Evolutionary conservation across 345 rosid species (phyloP).

Genomic region (Citrus hindsii): DNA sequence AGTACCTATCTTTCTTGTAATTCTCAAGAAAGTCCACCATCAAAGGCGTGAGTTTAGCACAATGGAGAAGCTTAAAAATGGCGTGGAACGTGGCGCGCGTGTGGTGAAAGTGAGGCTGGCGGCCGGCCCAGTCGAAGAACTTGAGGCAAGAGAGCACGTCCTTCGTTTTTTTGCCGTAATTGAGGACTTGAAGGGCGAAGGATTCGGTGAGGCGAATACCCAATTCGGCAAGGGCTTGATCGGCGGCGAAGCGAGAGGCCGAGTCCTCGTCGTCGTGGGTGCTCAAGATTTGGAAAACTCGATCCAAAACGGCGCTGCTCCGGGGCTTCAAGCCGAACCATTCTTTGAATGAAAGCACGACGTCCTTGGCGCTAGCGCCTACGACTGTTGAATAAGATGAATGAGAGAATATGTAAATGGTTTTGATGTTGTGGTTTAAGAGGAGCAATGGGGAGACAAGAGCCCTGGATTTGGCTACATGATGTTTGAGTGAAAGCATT

Average conservation of each 20-base stretch:
- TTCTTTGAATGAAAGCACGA: slow-evolving; percentile 42
- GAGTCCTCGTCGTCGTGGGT: slow-evolving; percentile 25
- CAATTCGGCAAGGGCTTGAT: slow-evolving; percentile 39
- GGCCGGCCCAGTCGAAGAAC: slow-evolving; percentile 95
- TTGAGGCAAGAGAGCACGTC: slow-evolving; percentile 65
- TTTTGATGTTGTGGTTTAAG: not conserved
- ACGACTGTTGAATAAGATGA: not conserved
- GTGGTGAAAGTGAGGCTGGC: slow-evolving; percentile 56
- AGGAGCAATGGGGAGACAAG: not conserved
- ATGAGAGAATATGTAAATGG: not conserved
- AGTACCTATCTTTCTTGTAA: slow-evolving; percentile 14
- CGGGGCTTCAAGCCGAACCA: slow-evolving; percentile 45
- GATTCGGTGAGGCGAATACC: slow-evolving; percentile 50
- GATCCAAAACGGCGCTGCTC: slow-evolving; percentile 26
- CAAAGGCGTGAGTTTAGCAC: slow-evolving; percentile 37
- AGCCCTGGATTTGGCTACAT: not conserved
- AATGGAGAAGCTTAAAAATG: slow-evolving; percentile 62
- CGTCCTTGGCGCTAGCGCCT: slow-evolving; percentile 24
- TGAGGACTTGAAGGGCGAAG: slow-evolving; percentile 58
- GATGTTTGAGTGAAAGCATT: slow-evolving; percentile 3
- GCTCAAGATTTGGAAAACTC: slow-evolving; percentile 40
- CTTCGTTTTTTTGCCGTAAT: slow-evolving; percentile 28
- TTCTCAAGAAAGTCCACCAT: slow-evolving; percentile 47
- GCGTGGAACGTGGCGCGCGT: slow-evolving; percentile 65
- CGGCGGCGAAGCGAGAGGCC: slow-evolving; percentile 15